These are phyloP conservation scores for Scleroderma citrinum DNA, from an alignment of 768 basidiomycete genomes.

Conservation along the genomic window DNA sequence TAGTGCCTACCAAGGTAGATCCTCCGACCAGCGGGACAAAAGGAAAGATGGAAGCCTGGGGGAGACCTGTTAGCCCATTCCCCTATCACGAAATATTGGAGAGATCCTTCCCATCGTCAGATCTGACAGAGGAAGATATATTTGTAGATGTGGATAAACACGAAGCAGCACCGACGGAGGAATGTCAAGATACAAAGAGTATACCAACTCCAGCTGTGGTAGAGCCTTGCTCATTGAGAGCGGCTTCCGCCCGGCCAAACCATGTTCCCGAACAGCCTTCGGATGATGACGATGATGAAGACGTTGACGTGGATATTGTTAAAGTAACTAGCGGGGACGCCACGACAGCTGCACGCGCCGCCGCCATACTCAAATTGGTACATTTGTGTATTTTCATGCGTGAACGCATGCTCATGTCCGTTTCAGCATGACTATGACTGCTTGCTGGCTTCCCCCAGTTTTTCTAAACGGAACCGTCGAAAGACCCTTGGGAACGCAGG, in stretches of 20 bases:
- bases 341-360: constrained; percentile 83
- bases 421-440: constrained; percentile 84
- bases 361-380: constrained; percentile 86
- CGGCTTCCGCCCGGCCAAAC: not conserved
- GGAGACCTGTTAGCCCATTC: constrained; percentile 65
- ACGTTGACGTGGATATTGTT: constrained; percentile 45
- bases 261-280: constrained; percentile 11
- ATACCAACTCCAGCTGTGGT: constrained; percentile 16
- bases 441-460: constrained; percentile 36
- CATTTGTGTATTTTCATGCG: constrained; percentile 15
- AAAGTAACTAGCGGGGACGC: constrained; percentile 85
- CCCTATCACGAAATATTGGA: constrained; percentile 36
- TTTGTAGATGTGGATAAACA: not conserved
- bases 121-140: constrained; percentile 5
- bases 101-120: constrained; percentile 17
- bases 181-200: constrained; percentile 7
- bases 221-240: not conserved
- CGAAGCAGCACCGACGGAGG: not conserved
- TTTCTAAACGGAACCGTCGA: constrained; percentile 32
- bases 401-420: not conserved
- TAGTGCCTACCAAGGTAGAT: constrained; percentile 57
- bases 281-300: constrained; percentile 28
- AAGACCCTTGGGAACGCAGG: constrained; percentile 30
- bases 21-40: constrained; percentile 55
- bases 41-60: constrained; percentile 52